phyloP scores from a whole-genome alignment of 805 yeast genomes.

The Scheffersomyces ergatensis region DNA sequence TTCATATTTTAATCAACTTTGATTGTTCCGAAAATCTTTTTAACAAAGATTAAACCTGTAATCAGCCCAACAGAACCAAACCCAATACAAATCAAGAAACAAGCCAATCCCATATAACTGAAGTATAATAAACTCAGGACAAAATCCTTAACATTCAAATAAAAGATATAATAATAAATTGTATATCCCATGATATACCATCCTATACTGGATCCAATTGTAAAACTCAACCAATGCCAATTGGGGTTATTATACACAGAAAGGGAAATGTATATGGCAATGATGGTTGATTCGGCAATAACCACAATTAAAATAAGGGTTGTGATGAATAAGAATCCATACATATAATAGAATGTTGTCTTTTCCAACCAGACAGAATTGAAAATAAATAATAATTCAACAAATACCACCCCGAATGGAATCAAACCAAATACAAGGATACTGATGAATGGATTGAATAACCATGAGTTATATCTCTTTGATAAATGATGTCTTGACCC shows the following conservation, averaged over 20 bases:
- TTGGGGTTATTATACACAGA: conserved; percentile 49
- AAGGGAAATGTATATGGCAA: conserved; percentile 64
- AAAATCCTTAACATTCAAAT: conserved; percentile 62
- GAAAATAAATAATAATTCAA: conserved; percentile 70
- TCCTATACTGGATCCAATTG: conserved; percentile 67
- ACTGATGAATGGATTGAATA: conserved; percentile 21
- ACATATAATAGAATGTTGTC: conserved; percentile 74
- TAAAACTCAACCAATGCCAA: conserved; percentile 86
- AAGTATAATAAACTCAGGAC: conserved; percentile 68
- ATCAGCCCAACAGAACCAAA: conserved; percentile 75
- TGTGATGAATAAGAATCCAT: conserved; percentile 71
- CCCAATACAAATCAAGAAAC: conserved; percentile 60
- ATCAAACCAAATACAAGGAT: conserved; percentile 60
- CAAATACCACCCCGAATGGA: conserved; percentile 80
- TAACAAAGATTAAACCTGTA: conserved; percentile 65
- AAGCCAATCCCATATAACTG: conserved; percentile 66
- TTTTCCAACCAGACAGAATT: conserved; percentile 79
- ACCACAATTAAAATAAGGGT: conserved; percentile 57
- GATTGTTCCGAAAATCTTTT: conserved; percentile 55
- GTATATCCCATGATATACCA: conserved; percentile 69
- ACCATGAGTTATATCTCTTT: conserved; percentile 9
- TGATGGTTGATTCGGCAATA: conserved; percentile 68
- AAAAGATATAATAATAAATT: conserved; percentile 58
- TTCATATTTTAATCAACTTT: conserved; percentile 52
- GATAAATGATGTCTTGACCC: neutral